Evolutionary conservation across 345 rosid species (phyloP).

Genomic region (Clarkia xantiana): DNA sequence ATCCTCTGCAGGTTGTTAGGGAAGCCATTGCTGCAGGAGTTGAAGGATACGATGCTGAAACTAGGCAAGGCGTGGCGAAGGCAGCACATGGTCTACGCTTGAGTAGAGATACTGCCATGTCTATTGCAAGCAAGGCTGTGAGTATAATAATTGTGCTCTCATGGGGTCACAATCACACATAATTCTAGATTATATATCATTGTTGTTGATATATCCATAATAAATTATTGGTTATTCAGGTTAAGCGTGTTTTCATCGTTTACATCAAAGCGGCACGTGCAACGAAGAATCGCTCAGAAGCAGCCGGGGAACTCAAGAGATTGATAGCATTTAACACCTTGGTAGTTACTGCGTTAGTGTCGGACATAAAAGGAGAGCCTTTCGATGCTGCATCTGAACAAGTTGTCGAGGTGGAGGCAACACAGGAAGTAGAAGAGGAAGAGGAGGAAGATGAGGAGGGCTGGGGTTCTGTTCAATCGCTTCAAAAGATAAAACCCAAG

Average conservation of each 20-base stretch:
- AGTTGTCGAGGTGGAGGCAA: slow-evolving; percentile 27
- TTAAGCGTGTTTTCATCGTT: slow-evolving; percentile 39
- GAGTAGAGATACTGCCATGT: slow-evolving; percentile 80
- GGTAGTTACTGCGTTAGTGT: slow-evolving; percentile 74
- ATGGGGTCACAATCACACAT: not conserved
- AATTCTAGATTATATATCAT: not conserved
- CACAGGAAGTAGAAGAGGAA: slow-evolving; percentile 32
- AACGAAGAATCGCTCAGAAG: slow-evolving; percentile 56
- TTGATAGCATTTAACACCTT: slow-evolving; percentile 71
- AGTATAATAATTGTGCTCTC: slow-evolving; percentile 18
- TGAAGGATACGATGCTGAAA: slow-evolving; percentile 73
- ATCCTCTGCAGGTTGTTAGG: slow-evolving; percentile 52
- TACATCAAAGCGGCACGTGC: slow-evolving; percentile 68
- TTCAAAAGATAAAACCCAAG: slow-evolving; percentile 51
- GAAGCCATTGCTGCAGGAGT: slow-evolving; percentile 83
- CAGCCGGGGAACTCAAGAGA: slow-evolving; percentile 75
- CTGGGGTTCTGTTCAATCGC: slow-evolving; percentile 71
- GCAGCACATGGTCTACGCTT: slow-evolving; percentile 65
- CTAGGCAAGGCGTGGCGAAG: slow-evolving; percentile 62
- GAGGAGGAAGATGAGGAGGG: slow-evolving; percentile 27
- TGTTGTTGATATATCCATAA: not conserved
- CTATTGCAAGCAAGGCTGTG: slow-evolving; percentile 78
- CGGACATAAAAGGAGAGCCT: slow-evolving; percentile 79
- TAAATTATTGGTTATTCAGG: slow-evolving; percentile 28
- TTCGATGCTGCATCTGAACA: slow-evolving; percentile 37